Conservation (phyloP, 805 yeast genomes). For the Wickerhamiella brachini region DNA sequence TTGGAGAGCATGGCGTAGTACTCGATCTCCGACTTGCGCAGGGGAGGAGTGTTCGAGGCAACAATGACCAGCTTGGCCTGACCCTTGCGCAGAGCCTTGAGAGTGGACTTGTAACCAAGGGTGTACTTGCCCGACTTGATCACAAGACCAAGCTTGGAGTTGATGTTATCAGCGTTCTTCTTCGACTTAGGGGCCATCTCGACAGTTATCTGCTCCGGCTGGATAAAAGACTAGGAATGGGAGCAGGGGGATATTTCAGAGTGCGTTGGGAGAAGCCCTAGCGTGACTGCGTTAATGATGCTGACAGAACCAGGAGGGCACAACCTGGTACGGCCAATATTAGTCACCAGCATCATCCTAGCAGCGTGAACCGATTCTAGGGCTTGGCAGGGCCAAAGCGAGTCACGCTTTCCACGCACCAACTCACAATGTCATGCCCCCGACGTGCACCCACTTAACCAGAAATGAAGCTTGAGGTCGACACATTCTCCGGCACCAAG, state of each 20-base stretch:
- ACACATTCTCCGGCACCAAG: conserved; percentile 97
- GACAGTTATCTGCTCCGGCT: conserved; percentile 89
- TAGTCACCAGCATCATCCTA: neutral
- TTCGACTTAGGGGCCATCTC: conserved; percentile 99
- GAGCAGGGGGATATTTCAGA: neutral
- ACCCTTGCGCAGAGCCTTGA: conserved; percentile 96
- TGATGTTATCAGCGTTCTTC: conserved; percentile 85
- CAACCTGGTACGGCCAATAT: neutral
- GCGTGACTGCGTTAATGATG: conserved; percentile 2
- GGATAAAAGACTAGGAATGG: neutral
- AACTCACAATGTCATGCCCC: neutral
- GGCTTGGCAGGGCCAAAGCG: neutral
- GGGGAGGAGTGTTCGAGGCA: conserved; percentile 99
- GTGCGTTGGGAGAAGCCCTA: conserved; percentile 4
- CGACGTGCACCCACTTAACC: neutral
- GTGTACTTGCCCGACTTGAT: conserved; percentile 99
- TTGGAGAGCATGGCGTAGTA: conserved; percentile 99
- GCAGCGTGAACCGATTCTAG: neutral
- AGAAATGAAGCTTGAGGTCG: conserved; percentile 97
- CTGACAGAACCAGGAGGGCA: neutral
- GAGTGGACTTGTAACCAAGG: conserved; percentile 98
- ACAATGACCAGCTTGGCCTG: conserved; percentile 96
- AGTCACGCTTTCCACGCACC: neutral
- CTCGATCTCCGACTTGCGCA: conserved; percentile 99
- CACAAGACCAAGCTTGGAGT: conserved; percentile 95